Percentiles rank a stretch among this genome's conserved stretches.
Evolutionary conservation across 2,329 filamentous ascomycete species (phyloP).

Genomic region (Zasmidium citrigriseum): DNA sequence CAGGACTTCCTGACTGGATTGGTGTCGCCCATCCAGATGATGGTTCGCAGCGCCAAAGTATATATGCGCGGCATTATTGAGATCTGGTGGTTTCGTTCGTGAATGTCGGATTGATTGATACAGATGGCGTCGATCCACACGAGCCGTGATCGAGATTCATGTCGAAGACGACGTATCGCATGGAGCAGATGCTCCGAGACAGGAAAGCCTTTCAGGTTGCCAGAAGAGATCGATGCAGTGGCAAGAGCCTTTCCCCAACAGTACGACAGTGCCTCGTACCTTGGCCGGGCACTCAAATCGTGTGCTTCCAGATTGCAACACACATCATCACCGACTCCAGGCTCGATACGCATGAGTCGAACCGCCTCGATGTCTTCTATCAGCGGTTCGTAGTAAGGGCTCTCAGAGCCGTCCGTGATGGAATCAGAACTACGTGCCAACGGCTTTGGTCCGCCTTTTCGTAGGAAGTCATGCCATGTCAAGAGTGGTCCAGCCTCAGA

Average conservation of each 20-base stretch:
- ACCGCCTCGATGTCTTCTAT: slow-evolving; percentile 1
- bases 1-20: slow-evolving; percentile 6
- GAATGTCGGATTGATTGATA: slow-evolving; percentile 25
- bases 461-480: neutral
- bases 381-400: slow-evolving; percentile 3
- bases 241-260: slow-evolving; percentile 12
- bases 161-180: slow-evolving; percentile 13
- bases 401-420: neutral
- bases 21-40: slow-evolving; percentile 23
- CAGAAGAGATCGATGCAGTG: slow-evolving; percentile 5
- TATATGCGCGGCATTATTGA: slow-evolving; percentile 27
- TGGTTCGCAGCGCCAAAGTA: slow-evolving; percentile 15
- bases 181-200: slow-evolving; percentile 16
- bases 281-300: neutral
- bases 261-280: slow-evolving; percentile 20
- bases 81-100: slow-evolving; percentile 25
- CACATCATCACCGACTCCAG: neutral
- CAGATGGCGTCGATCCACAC: slow-evolving; percentile 28
- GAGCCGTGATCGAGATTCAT: slow-evolving; percentile 1
- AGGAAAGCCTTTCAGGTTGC: slow-evolving; percentile 10
- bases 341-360: slow-evolving; percentile 11
- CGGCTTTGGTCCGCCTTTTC: neutral
- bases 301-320: slow-evolving; percentile 13
- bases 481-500: no score
- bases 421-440: neutral